These are phyloP conservation scores for Gossypium raimondii DNA, from an alignment of 345 rosid species.

Conservation along the genomic window DNA sequence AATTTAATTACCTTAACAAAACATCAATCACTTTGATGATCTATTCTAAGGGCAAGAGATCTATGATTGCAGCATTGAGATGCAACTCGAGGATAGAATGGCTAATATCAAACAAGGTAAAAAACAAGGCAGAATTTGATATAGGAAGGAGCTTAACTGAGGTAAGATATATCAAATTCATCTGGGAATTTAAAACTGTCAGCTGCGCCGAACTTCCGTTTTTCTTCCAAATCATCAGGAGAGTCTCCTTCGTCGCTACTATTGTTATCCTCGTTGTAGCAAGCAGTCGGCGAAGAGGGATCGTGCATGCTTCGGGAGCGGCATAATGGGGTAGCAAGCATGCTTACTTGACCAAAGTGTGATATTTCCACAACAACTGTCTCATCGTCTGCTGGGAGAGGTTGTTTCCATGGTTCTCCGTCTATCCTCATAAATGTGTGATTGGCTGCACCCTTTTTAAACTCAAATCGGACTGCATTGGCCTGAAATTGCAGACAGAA, in stretches of 20 bases:
- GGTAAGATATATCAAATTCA: conserved; percentile 41
- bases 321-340: conserved; percentile 55
- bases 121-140: not conserved
- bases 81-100: not conserved
- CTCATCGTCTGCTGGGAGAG: conserved; percentile 56
- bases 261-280: conserved; percentile 16
- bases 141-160: conserved; percentile 35
- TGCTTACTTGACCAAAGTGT: conserved; percentile 50
- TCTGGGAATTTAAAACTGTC: conserved; percentile 49
- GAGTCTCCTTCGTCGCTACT: conserved; percentile 28
- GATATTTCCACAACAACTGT: conserved; percentile 58
- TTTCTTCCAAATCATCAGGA: conserved; percentile 40
- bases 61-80: not conserved
- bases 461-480: conserved; percentile 53
- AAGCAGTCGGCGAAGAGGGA: conserved; percentile 28
- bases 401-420: conserved; percentile 84
- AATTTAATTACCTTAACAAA: not conserved
- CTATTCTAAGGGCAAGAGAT: not conserved
- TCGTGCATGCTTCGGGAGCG: conserved; percentile 41
- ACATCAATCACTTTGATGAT: not conserved
- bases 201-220: conserved; percentile 67
- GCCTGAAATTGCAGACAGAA: conserved; percentile 32
- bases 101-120: not conserved
- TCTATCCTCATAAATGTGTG: conserved; percentile 71
- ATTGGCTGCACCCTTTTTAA: conserved; percentile 49